These are phyloP conservation scores for Coemansia reversa DNA, from an alignment of 192 early-diverging fungal genomes.

Conservation along the genomic window DNA sequence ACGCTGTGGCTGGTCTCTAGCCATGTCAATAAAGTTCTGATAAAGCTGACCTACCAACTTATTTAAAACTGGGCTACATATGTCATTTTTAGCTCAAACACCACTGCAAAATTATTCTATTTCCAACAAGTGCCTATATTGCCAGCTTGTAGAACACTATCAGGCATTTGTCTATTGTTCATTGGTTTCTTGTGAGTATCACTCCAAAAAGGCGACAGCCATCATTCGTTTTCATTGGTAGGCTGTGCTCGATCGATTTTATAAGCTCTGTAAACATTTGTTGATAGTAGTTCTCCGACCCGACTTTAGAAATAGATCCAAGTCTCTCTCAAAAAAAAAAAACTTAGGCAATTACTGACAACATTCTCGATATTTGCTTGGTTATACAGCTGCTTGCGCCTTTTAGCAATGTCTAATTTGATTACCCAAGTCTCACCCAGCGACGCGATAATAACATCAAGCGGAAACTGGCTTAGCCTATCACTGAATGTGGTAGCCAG, in stretches of 20 bases:
- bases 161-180: neutral
- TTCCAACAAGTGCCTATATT: neutral
- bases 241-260: neutral
- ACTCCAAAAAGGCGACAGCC: neutral
- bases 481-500: neutral
- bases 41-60: neutral
- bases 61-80: neutral
- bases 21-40: neutral
- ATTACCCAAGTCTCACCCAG: neutral
- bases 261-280: neutral
- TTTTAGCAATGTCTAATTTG: neutral
- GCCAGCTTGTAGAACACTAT: neutral
- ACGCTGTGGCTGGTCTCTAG: neutral
- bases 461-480: neutral
- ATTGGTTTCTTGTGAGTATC: neutral
- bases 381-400: neutral
- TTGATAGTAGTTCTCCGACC: neutral
- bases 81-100: neutral
- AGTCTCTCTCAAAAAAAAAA: neutral
- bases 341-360: neutral
- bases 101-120: neutral
- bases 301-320: neutral
- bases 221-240: neutral
- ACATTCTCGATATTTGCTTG: neutral
- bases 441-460: neutral